These are phyloP conservation scores for Pseudophaeomoniella oleicola DNA, from an alignment of 2,329 filamentous ascomycete species.

Conservation along the genomic window DNA sequence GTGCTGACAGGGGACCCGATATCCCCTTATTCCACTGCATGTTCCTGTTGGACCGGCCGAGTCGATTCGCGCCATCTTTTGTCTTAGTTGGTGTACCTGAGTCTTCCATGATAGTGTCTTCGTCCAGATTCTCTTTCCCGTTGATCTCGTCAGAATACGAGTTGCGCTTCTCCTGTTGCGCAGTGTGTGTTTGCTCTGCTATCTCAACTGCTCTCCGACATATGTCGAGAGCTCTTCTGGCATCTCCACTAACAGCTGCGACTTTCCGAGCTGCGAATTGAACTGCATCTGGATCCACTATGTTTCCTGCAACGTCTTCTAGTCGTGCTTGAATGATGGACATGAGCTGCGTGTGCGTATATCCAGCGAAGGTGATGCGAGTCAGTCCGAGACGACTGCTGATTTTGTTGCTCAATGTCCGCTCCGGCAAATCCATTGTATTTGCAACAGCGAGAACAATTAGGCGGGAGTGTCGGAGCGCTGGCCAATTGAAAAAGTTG, in stretches of 20 bases:
- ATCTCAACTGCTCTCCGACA: constrained; percentile 91
- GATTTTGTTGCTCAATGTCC: constrained; percentile 96
- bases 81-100: constrained; percentile 5
- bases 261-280: constrained; percentile 96
- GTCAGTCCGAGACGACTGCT: constrained; percentile 81
- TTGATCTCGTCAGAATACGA: constrained; percentile 28
- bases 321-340: constrained; percentile 92
- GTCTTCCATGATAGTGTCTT: constrained; percentile 2
- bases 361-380: constrained; percentile 91
- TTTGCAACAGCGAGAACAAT: constrained; percentile 97
- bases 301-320: constrained; percentile 70
- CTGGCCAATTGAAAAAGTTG: constrained; percentile 99
- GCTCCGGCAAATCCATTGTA: constrained; percentile 94
- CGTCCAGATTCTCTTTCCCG: constrained; percentile 14
- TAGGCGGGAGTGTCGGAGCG: constrained; percentile 73
- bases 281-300: constrained; percentile 84
- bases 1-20: background rate
- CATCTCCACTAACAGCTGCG: constrained; percentile 88
- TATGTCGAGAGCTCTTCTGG: constrained; percentile 82
- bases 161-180: constrained; percentile 17
- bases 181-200: constrained; percentile 56
- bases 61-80: constrained; percentile 6
- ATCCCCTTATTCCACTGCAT: constrained; percentile 5
- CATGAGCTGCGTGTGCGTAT: constrained; percentile 95
- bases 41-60: constrained; percentile 10